These are phyloP conservation scores for Chamaecyparis obtusa DNA, from an alignment of 75 land plant species.

Conservation along the genomic window DNA sequence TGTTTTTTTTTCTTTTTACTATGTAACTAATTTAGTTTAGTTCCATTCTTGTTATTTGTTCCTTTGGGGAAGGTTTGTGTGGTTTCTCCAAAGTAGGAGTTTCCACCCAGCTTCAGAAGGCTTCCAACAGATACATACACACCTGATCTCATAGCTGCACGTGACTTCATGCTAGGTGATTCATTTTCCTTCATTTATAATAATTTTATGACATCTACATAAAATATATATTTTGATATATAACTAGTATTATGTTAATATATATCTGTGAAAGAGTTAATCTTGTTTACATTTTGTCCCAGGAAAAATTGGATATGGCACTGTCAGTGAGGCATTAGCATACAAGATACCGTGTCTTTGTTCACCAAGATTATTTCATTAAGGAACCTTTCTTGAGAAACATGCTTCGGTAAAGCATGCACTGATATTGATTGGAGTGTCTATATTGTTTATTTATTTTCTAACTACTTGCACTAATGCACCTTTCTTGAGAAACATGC, in stretches of 20 bases:
- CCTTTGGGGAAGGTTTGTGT: conserved; percentile 76
- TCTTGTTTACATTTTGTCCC: conserved; percentile 9
- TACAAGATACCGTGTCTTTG: conserved; percentile 92
- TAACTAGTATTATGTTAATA: neutral
- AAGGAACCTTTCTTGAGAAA: conserved; percentile 95
- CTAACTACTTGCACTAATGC: too few relatives aligned
- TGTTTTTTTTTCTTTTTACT: conserved; percentile 4
- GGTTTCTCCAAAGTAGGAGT: conserved; percentile 70
- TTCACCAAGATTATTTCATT: conserved; percentile 97
- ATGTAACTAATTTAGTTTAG: conserved; percentile 8
- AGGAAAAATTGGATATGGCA: conserved; percentile 99
- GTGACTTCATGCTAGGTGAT: conserved; percentile 98
- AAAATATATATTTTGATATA: neutral
- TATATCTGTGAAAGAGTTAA: neutral
- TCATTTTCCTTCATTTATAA: neutral
- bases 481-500: too few relatives aligned
- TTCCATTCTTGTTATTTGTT: neutral
- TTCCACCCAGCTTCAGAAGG: conserved; percentile 80
- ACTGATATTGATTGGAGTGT: too few relatives aligned
- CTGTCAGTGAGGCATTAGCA: conserved; percentile 93
- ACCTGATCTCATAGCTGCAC: conserved; percentile 93
- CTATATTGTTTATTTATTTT: too few relatives aligned
- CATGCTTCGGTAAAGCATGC: conserved; percentile 42
- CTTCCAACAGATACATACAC: conserved; percentile 88
- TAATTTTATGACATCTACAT: neutral